Evolutionary conservation across 106 monocot species (phyloP), one percentile per base, ranked within the genome.

Genomic region (Cymbidium sinense): DNA sequence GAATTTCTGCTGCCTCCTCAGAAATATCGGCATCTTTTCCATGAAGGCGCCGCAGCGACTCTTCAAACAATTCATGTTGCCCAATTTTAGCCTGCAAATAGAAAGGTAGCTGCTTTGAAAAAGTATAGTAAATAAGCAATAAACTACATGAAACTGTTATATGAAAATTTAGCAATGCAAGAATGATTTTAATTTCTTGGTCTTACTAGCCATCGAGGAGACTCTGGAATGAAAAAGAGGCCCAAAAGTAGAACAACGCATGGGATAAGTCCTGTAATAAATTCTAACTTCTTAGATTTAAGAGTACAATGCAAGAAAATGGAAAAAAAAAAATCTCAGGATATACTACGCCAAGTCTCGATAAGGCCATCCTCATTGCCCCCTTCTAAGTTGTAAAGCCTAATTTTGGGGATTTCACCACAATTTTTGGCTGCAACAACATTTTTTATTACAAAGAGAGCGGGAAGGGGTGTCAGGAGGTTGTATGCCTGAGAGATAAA

Each of bases 181-280:
- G 7, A 39, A 61, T 4, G 25, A n/a, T n/a, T n/a, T n/a, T 69
- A 31, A 20, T 33, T 69, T 36, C 9, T 47, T 47, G 9, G 47
- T 47, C 87, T 82, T 83, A 95, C 94, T 84, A 95, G 83, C 94
- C 94, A 95, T 84, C 94, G 85, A 31, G 94, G 91, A 65, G 94
- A 95, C 65, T 95, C 94, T 41, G 94, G 94, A 77, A 95, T 87
- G 77, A 95, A 85, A 54, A 65, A 67, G 43, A 91, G 82, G 43
- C 91, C 94, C 0, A 89, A n/a, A 51, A 95, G 82, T 23, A 89
- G 78, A 84, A 89, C 27, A 19, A 91, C 3, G 65, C 89, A 91
- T 50, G 94, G 94, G 35, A 86, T 10, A 8, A 88, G 6, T 67
- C 91, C 94, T 95, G 47, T 37, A 82, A 43, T 20, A 80, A 77